Evolutionary conservation across 495 filamentous ascomycete genomes (phyloP), one percentile per base, ranked within the genome.

Genomic region (Penicillium chermesinum): DNA sequence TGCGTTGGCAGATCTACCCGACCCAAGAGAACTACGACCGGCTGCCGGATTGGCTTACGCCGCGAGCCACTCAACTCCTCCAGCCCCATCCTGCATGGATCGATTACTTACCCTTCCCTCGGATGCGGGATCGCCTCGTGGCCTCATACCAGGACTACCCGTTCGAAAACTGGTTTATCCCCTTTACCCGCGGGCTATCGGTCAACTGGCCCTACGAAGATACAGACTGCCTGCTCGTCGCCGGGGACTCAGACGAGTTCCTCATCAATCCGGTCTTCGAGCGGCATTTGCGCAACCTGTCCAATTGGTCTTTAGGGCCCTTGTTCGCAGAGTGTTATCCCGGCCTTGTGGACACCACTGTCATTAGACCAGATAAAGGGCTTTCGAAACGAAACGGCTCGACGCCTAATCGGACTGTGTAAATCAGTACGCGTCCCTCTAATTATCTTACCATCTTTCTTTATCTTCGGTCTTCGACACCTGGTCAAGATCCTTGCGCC

Each of bases 251-350:
- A 7, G 77, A 78, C 1, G 83, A 86, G 50, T 60, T 86, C 48
- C 67, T 80, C 20, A 86, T 94, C 42, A 91, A 91, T 48, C 86
- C 87, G 0, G 85, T 83, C 0, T 94, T 91, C 64, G 86, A 89
- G 62, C 61, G 80, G 22, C 88, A 94, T 64, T 51, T 91, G 40
- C 48, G 80, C 5, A 70, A 83, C 44, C 41, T 88, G 41, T 71
- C 71, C 46, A 90, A 90, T 58, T 94, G 88, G 88, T 83, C 76
- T 39, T 58, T 94, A n/a, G 88, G 88, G 2, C 70, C 79, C 5
- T 69, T 71, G 5, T 94, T 91, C 59, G 73, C 75, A 18, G 68
- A 75, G 46, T 70, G 77, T 2, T 86, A 82, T 62, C 87, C 88
- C 0, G 53, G 54, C 19, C 55, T 89, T 48, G 71, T 66, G 17